These are phyloP conservation scores for Trichoderma semiorbis DNA, from an alignment of 2,329 filamentous ascomycete species.

Conservation along the genomic window DNA sequence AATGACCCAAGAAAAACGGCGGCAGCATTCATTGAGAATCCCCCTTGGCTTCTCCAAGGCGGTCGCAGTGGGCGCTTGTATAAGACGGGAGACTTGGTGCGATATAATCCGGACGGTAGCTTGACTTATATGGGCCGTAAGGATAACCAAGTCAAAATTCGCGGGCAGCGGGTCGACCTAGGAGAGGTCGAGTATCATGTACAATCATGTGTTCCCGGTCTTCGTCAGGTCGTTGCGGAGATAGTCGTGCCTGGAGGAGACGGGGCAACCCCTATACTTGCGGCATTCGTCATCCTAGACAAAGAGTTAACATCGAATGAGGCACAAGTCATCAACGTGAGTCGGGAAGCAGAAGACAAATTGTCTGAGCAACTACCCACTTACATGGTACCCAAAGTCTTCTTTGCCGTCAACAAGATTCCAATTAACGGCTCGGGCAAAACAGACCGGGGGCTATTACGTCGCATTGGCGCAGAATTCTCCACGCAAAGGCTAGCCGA, in stretches of 20 bases:
- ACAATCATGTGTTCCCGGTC: no score
- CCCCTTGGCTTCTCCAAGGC: slow-evolving; percentile 18
- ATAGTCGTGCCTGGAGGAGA: not conserved
- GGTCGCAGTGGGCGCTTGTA: slow-evolving; percentile 35
- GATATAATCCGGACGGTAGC: slow-evolving; percentile 37
- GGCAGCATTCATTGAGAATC: slow-evolving; percentile 23
- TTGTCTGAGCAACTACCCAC: slow-evolving; percentile 18
- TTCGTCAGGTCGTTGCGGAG: not conserved
- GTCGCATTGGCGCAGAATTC: not conserved
- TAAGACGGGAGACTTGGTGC: slow-evolving; percentile 46
- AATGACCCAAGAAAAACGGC: not conserved
- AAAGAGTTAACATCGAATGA: not conserved
- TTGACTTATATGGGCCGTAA: slow-evolving; percentile 48
- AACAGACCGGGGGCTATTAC: not conserved
- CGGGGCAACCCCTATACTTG: not conserved
- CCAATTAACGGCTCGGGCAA: slow-evolving; percentile 23
- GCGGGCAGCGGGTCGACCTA: slow-evolving; percentile 55
- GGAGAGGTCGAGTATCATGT: slow-evolving; percentile 23
- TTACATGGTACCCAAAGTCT: slow-evolving; percentile 41
- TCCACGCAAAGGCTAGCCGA: not conserved
- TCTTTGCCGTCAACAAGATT: slow-evolving; percentile 37
- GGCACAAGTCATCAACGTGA: not conserved
- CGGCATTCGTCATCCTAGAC: not conserved
- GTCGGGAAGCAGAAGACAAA: not conserved
- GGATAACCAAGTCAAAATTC: slow-evolving; percentile 56